Evolutionary conservation across 192 early-diverging fungal species (phyloP).

Genomic region (Coemansia javaensis): DNA sequence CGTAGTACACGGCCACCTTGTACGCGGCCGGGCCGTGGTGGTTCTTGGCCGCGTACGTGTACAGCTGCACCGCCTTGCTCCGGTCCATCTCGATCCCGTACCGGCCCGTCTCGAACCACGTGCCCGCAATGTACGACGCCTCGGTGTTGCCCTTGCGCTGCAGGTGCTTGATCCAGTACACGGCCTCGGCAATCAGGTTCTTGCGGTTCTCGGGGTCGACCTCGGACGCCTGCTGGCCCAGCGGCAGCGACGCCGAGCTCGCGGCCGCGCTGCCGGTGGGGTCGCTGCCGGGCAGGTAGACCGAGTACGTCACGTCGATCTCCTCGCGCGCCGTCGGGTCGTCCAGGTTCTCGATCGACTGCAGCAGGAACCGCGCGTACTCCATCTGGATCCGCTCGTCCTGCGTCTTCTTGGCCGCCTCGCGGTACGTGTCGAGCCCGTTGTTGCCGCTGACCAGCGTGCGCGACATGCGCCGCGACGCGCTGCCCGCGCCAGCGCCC

Average conservation of each 20-base stretch:
- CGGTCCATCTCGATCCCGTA: slow-evolving; percentile 55
- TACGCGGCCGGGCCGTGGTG: slow-evolving; percentile 63
- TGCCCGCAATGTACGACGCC: slow-evolving; percentile 70
- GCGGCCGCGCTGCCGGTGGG: slow-evolving; percentile 19
- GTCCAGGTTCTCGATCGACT: slow-evolving; percentile 57
- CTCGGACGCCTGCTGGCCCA: slow-evolving; percentile 42
- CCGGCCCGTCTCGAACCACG: slow-evolving; percentile 63
- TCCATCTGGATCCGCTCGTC: slow-evolving; percentile 68
- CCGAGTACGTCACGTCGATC: slow-evolving; percentile 46
- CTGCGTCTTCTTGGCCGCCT: slow-evolving; percentile 72
- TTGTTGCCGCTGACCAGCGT: slow-evolving; percentile 48
- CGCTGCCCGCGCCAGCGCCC: slow-evolving; percentile 10
- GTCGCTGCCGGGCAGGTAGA: slow-evolving; percentile 42
- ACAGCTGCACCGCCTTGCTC: slow-evolving; percentile 65
- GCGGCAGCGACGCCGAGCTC: slow-evolving; percentile 45
- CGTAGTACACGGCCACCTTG: slow-evolving; percentile 60
- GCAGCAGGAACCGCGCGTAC: slow-evolving; percentile 71
- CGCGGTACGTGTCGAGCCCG: slow-evolving; percentile 64
- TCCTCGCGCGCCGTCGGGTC: slow-evolving; percentile 44
- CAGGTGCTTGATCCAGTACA: slow-evolving; percentile 69
- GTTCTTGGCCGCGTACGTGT: slow-evolving; percentile 59
- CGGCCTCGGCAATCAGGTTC: slow-evolving; percentile 57
- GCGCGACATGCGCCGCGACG: slow-evolving; percentile 46
- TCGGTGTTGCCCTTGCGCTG: slow-evolving; percentile 66
- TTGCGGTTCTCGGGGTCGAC: slow-evolving; percentile 42